These are phyloP conservation scores for Biscogniauxia marginata DNA, from an alignment of 2,329 filamentous ascomycete species.

Conservation along the genomic window DNA sequence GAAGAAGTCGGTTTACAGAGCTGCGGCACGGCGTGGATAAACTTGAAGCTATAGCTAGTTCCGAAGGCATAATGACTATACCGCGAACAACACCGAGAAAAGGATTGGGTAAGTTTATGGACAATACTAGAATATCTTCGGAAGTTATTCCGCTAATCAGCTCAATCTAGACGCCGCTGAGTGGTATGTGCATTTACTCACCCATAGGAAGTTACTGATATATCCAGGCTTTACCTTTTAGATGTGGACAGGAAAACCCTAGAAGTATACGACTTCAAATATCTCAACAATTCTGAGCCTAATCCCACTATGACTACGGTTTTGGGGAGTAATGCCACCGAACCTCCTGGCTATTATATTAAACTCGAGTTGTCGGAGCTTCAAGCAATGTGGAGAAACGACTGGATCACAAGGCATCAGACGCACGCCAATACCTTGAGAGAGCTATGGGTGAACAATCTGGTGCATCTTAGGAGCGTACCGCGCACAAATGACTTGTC, in stretches of 20 bases:
- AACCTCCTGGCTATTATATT: constrained; percentile 16
- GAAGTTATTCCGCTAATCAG: neutral
- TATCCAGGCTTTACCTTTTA: constrained; percentile 18
- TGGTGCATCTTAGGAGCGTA: constrained; percentile 2
- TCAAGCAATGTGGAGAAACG: constrained; percentile 5
- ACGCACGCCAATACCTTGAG: constrained; percentile 2
- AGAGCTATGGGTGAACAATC: constrained; percentile 9
- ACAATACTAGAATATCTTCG: neutral
- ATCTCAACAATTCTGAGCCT: neutral
- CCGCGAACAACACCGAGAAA: constrained; percentile 7
- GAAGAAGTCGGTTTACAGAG: constrained; percentile 1
- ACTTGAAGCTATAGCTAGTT: constrained; percentile 13
- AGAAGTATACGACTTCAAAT: constrained; percentile 15
- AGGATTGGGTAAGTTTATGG: constrained; percentile 9
- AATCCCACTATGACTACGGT: constrained; percentile 7
- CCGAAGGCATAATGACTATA: constrained; percentile 8
- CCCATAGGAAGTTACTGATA: neutral
- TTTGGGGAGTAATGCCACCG: neutral
- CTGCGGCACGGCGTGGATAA: constrained; percentile 6
- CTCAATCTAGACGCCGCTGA: constrained; percentile 8
- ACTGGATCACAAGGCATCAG: constrained; percentile 11
- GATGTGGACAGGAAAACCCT: constrained; percentile 11
- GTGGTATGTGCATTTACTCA: constrained; percentile 7
- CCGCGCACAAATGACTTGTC: constrained; percentile 12
- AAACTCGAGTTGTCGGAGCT: constrained; percentile 12